Percentiles rank a stretch among this genome's conserved stretches.
phyloP scores from a whole-genome alignment of 192 early-diverging fungal species.

The Gigaspora rosea region DNA sequence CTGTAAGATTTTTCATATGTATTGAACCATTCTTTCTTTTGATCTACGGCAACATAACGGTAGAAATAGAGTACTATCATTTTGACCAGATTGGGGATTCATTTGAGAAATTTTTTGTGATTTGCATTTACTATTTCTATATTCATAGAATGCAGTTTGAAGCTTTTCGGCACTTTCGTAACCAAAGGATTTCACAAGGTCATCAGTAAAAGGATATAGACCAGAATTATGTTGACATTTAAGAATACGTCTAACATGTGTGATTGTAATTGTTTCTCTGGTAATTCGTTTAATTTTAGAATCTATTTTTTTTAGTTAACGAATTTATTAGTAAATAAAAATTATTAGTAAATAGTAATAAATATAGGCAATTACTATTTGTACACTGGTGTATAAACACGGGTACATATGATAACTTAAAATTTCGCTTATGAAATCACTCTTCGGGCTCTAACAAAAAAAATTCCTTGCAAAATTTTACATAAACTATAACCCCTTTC shows the following conservation, averaged over 20 bases:
- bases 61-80: slow-evolving; percentile 13
- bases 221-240: slow-evolving; percentile 4
- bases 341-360: no score
- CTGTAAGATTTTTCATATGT: slow-evolving; percentile 11
- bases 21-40: neutral
- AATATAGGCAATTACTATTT: no score
- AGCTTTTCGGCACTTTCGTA: neutral
- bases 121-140: neutral
- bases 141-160: neutral
- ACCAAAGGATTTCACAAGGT: neutral
- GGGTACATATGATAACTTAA: no score
- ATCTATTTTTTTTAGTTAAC: no score
- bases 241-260: neutral
- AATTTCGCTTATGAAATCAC: no score
- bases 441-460: no score
- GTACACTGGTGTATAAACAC: no score
- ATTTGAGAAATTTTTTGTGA: neutral
- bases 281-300: neutral
- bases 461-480: no score
- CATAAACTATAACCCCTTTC: no score
- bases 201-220: neutral
- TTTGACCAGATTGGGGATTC: slow-evolving; percentile 2
- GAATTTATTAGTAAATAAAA: no score
- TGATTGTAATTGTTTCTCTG: neutral
- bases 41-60: no score